Base-by-base conservation (phyloP, 2,329 filamentous ascomycete genomes). In the Fusarium sulawesiense region DNA sequence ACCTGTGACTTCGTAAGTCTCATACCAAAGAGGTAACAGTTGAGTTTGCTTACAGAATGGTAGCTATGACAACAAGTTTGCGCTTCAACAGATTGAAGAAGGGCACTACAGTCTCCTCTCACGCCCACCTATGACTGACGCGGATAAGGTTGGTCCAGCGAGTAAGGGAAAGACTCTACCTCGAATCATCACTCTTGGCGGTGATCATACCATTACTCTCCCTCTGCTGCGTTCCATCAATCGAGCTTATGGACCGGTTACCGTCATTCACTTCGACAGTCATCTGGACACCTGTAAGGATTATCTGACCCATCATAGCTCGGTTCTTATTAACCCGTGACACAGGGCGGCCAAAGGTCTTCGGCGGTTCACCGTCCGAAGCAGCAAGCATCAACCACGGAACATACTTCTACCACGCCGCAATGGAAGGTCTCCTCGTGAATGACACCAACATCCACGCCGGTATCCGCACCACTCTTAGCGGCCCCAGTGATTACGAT, bases 361-460 rank as follows among this genome's bases (percentile, higher is more conserved):
- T 97, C 73, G 93, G 93, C 56, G 93, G 93, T 30, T 90, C 92
- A 0, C 93, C 93, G 1, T 92, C 88, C 29, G 87, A 94, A 65
- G 88, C 90, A 41, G 93, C 93, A 21, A 86, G 86, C 69, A 90
- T 97, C 82, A 97, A 96, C 81, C 92, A 96, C 81, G 93, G 93
- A 44, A 96, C 93, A 2, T 96, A 96, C 83, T 97, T 97, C 82
- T 96, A 91, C 81, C 92, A 95, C 77, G 93, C 93, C 0, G 82
- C 91, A 1, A 88, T 90, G 80, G 92, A 96, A 78, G 93, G 93
- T 4, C 84, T 96, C 18, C 84, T 97, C 21, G 86, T 86, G 67
- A 97, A 96, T 76, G 92, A 96, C 82, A 91, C 88, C 72, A 95
- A 94, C 81, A 94, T 97, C 80, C 93, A 97, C 78, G 93, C 92